A percentile compares a stretch with the other conserved stretches of the same genome.
Conservation (phyloP, 805 yeast genomes). For the Debaryomyces prosopidis region DNA sequence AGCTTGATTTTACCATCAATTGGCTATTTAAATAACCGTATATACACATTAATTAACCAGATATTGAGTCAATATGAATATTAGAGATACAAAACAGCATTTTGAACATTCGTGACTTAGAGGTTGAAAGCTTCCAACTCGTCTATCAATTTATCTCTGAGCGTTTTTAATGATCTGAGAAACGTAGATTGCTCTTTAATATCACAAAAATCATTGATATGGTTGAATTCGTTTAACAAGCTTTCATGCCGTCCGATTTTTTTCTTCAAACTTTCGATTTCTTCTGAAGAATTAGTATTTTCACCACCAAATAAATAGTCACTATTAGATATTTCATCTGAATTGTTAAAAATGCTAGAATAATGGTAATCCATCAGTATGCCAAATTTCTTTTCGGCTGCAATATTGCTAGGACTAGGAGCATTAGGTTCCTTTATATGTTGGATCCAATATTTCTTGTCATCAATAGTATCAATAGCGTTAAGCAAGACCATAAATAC, state of each 20-base stretch:
- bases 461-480: conserved; percentile 14
- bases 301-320: conserved; percentile 9
- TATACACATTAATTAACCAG: no score
- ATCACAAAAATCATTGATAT: neutral
- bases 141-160: conserved; percentile 1
- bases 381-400: conserved; percentile 12
- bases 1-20: no score
- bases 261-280: neutral
- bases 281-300: neutral
- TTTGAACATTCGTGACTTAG: no score
- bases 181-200: neutral
- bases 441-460: conserved; percentile 24
- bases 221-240: neutral
- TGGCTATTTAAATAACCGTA: no score
- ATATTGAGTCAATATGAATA: no score
- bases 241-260: neutral
- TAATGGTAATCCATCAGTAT: conserved; percentile 25
- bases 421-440: conserved; percentile 3
- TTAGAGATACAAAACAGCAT: no score
- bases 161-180: neutral
- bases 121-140: neutral
- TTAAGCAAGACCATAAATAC: conserved; percentile 18
- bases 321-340: conserved; percentile 3
- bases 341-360: conserved; percentile 26
- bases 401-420: neutral